Conservation (phyloP, 495 filamentous ascomycete genomes). For the Penicillium psychrofluorescens region DNA sequence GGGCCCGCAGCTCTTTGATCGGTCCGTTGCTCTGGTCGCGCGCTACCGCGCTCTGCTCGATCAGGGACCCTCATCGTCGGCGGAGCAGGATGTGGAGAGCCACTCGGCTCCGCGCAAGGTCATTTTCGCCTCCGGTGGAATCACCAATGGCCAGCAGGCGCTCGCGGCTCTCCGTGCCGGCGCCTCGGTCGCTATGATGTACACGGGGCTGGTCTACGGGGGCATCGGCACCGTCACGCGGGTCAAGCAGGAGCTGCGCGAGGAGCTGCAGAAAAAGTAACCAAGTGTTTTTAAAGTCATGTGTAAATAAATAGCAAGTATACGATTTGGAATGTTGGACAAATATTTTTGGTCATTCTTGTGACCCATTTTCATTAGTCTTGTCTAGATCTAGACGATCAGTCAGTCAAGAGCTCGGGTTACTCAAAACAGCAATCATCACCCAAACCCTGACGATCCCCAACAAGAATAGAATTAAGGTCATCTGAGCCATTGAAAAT, state of each 20-base stretch:
- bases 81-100: neutral
- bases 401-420: conserved; percentile 6
- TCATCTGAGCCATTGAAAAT: conserved; percentile 8
- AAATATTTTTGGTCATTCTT: too few relatives aligned
- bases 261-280: conserved; percentile 36
- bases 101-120: conserved; percentile 50
- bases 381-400: too few relatives aligned
- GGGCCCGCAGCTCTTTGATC: conserved; percentile 77
- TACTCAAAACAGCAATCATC: conserved; percentile 7
- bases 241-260: conserved; percentile 79
- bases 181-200: conserved; percentile 81
- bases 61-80: conserved; percentile 17
- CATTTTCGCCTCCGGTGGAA: conserved; percentile 88
- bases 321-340: conserved; percentile 3
- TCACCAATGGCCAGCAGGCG: conserved; percentile 77
- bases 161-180: conserved; percentile 73
- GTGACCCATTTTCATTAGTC: too few relatives aligned
- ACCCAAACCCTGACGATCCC: too few relatives aligned
- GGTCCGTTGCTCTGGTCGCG: conserved; percentile 66
- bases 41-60: conserved; percentile 74
- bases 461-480: conserved; percentile 2
- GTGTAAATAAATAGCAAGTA: conserved; percentile 16
- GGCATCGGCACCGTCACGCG: conserved; percentile 79
- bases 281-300: conserved; percentile 4
- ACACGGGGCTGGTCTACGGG: conserved; percentile 74